Evolutionary conservation across 169 alveolate species (phyloP).

Genomic region (Amoebophrya sp.): DNA sequence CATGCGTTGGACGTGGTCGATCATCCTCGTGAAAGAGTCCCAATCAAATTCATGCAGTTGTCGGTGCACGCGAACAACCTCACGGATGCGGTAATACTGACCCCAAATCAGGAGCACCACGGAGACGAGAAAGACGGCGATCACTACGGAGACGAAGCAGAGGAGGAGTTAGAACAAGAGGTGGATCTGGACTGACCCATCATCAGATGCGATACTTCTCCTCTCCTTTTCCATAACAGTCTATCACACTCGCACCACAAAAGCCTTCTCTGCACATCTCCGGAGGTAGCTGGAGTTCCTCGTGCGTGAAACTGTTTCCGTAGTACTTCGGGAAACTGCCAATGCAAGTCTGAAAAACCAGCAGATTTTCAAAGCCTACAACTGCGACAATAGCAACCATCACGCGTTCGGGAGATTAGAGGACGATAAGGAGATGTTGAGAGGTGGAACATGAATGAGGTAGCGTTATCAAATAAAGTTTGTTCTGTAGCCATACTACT

Average conservation of each 20-base stretch:
- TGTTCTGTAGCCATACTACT: too few species aligned
- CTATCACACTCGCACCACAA: not conserved
- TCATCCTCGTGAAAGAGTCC: not conserved
- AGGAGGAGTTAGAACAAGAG: too few species aligned
- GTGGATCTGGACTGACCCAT: too few species aligned
- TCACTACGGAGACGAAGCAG: not conserved
- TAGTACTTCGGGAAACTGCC: not conserved
- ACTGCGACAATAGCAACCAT: not conserved
- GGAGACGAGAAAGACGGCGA: not conserved
- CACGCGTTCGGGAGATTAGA: not conserved
- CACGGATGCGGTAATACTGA: not conserved
- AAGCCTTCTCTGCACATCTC: not conserved
- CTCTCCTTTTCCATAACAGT: too few species aligned
- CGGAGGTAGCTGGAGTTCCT: not conserved
- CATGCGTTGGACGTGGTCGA: not conserved
- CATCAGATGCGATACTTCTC: too few species aligned
- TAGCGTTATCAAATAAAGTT: too few species aligned
- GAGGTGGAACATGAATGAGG: too few species aligned
- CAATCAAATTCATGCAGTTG: not conserved
- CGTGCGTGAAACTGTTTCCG: not conserved
- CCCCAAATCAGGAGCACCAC: not conserved
- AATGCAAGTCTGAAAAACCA: not conserved
- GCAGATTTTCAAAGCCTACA: not conserved
- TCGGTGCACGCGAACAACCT: not conserved
- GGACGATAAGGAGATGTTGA: too few species aligned